Evolutionary conservation across 2,329 filamentous ascomycete species (phyloP).

Genomic region (Trichoderma oligosporum): DNA sequence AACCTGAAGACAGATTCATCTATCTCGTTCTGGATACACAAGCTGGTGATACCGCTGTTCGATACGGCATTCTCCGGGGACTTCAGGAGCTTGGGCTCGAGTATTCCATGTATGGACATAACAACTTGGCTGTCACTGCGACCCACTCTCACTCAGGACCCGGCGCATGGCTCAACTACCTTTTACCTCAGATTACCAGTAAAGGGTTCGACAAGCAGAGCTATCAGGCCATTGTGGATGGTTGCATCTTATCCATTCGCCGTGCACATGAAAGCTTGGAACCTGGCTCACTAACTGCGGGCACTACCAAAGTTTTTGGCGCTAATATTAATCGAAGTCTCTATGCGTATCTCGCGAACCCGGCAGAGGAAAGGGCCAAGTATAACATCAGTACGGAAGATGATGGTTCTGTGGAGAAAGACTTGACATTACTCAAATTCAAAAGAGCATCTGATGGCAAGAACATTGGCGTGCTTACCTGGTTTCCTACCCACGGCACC

Average conservation of each 20-base stretch:
- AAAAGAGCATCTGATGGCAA: constrained; percentile 66
- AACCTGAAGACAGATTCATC: constrained; percentile 67
- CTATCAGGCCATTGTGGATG: constrained; percentile 82
- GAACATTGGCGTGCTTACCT: constrained; percentile 76
- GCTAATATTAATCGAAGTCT: constrained; percentile 82
- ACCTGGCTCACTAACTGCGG: constrained; percentile 64
- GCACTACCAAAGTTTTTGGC: constrained; percentile 56
- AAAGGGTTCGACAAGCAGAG: constrained; percentile 81
- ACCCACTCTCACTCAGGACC: constrained; percentile 90
- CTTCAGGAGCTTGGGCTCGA: constrained; percentile 64
- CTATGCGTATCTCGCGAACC: constrained; percentile 81
- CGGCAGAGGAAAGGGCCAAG: constrained; percentile 62
- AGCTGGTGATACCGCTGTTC: constrained; percentile 80
- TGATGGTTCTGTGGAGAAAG: constrained; percentile 61
- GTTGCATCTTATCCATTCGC: constrained; percentile 72
- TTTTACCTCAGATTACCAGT: constrained; percentile 84
- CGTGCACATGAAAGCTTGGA: constrained; percentile 61
- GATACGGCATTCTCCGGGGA: constrained; percentile 75
- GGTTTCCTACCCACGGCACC: constrained; percentile 88
- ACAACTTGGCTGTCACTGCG: constrained; percentile 83
- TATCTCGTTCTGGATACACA: constrained; percentile 86
- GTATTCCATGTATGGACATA: constrained; percentile 66
- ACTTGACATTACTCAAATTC: constrained; percentile 73
- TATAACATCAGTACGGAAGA: constrained; percentile 49
- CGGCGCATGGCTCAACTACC: constrained; percentile 87